Percentiles rank a stretch among this genome's conserved stretches.
phyloP scores from a whole-genome alignment of 2,329 filamentous ascomycete genomes.

The Cladosporium phlei region DNA sequence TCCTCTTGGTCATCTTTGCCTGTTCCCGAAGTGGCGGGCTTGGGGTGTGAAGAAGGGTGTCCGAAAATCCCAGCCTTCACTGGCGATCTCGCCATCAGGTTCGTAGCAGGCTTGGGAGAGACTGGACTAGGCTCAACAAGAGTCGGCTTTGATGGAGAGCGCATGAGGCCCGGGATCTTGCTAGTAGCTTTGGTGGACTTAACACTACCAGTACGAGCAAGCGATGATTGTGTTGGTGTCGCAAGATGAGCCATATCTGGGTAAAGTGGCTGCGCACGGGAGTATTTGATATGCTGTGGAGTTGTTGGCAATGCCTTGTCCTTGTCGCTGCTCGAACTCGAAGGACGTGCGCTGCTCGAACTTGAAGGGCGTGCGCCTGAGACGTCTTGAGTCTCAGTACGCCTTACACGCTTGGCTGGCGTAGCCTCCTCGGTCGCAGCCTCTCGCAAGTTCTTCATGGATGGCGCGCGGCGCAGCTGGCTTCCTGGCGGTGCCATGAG shows the following conservation, averaged over 20 bases:
- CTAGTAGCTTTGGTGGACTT: constrained; percentile 38
- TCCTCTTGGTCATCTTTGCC: constrained; percentile 10
- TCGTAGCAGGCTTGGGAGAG: neutral
- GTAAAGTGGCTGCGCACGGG: constrained; percentile 44
- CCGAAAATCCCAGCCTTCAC: constrained; percentile 14
- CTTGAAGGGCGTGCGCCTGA: constrained; percentile 1
- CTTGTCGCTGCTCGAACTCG: neutral
- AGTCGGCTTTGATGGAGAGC: constrained; percentile 23
- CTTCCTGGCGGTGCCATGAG: constrained; percentile 21
- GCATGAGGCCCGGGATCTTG: constrained; percentile 28
- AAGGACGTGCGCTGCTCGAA: neutral
- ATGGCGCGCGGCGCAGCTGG: constrained; percentile 24
- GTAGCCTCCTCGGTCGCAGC: constrained; percentile 29
- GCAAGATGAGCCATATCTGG: constrained; percentile 53
- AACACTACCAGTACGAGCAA: constrained; percentile 56
- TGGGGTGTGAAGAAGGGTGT: neutral
- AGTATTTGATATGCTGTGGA: constrained; percentile 48
- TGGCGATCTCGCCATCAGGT: constrained; percentile 15
- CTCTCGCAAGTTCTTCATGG: constrained; percentile 23
- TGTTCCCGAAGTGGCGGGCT: neutral
- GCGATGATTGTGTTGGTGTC: constrained; percentile 74
- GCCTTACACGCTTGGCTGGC: constrained; percentile 65
- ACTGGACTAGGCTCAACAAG: constrained; percentile 12
- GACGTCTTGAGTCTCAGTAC: constrained; percentile 23
- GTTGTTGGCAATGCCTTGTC: constrained; percentile 30